Evolutionary conservation across 495 filamentous ascomycete species (phyloP).

Genomic region (Trichocladium uniseriatum): DNA sequence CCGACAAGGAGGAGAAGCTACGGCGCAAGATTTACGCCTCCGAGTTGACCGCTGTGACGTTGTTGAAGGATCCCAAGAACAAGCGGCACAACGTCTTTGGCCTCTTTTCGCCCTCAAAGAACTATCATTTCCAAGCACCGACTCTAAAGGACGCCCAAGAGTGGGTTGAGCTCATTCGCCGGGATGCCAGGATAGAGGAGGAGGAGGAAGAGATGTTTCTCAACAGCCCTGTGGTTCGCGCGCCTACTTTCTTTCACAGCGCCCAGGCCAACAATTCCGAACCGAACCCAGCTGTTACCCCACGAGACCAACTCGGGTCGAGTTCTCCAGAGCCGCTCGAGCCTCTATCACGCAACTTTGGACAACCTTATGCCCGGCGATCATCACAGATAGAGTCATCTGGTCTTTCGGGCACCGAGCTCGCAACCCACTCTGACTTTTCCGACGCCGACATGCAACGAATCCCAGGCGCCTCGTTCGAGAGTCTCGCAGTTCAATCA

Average conservation of each 20-base stretch:
- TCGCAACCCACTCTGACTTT: conserved; percentile 83
- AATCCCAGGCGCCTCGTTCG: conserved; percentile 33
- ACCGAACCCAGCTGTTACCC: conserved; percentile 3
- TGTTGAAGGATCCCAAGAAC: conserved; percentile 79
- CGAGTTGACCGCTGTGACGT: conserved; percentile 82
- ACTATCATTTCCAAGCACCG: conserved; percentile 77
- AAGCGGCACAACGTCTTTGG: conserved; percentile 76
- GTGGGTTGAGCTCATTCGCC: conserved; percentile 78
- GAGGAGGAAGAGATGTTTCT: conserved; percentile 74
- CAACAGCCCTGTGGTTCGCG: conserved; percentile 44
- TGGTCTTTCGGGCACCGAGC: conserved; percentile 62
- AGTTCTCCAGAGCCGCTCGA: conserved; percentile 55
- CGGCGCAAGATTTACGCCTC: conserved; percentile 78
- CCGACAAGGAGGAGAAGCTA: conserved; percentile 78
- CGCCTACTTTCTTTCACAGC: conserved; percentile 26
- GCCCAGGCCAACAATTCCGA: background rate
- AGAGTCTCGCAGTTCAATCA: conserved; percentile 34
- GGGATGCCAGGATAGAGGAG: conserved; percentile 72
- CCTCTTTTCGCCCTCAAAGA: conserved; percentile 83
- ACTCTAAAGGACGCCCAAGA: conserved; percentile 67
- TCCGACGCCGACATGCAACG: conserved; percentile 58
- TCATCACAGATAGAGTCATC: conserved; percentile 62
- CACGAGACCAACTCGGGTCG: conserved; percentile 38
- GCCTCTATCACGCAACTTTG: conserved; percentile 26
- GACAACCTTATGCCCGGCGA: conserved; percentile 30